These are phyloP conservation scores for Lepidium africanum DNA, from an alignment of 345 rosid genomes.

Conservation along the genomic window DNA sequence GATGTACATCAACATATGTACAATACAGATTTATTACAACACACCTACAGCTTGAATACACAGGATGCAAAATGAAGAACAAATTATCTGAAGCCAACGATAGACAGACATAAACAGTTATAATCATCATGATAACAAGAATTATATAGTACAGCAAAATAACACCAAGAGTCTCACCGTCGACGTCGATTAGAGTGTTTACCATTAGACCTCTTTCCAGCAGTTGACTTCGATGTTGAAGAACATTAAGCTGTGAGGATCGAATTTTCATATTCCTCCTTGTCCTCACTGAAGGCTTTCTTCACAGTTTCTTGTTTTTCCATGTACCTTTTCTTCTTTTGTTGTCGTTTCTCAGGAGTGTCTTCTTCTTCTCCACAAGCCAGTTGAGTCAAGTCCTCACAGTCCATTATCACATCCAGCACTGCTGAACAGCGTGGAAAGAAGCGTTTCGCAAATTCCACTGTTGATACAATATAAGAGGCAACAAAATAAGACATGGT, in stretches of 20 bases:
- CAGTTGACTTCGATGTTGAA: conserved; percentile 30
- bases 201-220: neutral
- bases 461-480: conserved; percentile 30
- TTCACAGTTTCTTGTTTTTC: conserved; percentile 45
- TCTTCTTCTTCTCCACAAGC: conserved; percentile 39
- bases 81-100: neutral
- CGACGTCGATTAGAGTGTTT: conserved; percentile 3
- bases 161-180: neutral
- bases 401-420: conserved; percentile 59
- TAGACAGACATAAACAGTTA: neutral
- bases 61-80: neutral
- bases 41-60: neutral
- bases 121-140: neutral
- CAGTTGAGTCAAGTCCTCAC: conserved; percentile 42
- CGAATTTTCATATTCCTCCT: conserved; percentile 42
- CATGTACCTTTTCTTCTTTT: conserved; percentile 45
- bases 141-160: neutral
- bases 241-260: neutral
- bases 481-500: neutral
- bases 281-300: conserved; percentile 57
- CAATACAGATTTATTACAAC: neutral
- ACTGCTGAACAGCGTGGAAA: conserved; percentile 65
- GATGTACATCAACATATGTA: neutral
- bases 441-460: conserved; percentile 65
- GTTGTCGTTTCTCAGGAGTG: conserved; percentile 35